These are phyloP conservation scores for Boletus smithii DNA, from an alignment of 1,284 basidiomycete genomes.

Conservation along the genomic window DNA sequence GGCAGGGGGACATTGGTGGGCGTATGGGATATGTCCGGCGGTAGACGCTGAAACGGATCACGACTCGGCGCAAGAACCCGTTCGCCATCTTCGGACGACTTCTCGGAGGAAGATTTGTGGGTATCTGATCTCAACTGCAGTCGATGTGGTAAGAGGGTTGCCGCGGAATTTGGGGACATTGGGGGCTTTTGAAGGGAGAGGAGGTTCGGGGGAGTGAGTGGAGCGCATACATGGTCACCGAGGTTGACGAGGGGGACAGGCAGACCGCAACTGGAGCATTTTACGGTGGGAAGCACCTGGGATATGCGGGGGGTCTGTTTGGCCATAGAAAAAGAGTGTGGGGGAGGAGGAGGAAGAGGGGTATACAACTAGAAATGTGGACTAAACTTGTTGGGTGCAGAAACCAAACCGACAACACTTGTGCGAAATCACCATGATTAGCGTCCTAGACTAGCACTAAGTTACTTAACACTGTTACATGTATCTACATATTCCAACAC, in stretches of 20 bases:
- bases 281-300: constrained; percentile 77
- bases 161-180: constrained; percentile 36
- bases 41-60: constrained; percentile 31
- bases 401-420: not conserved
- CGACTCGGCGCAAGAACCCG: constrained; percentile 13
- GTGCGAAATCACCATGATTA: constrained; percentile 15
- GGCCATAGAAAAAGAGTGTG: constrained; percentile 38
- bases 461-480: constrained; percentile 4
- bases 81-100: constrained; percentile 2
- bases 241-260: constrained; percentile 69
- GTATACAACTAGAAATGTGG: constrained; percentile 26
- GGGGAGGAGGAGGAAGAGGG: constrained; percentile 4
- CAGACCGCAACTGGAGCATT: constrained; percentile 72
- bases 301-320: constrained; percentile 50
- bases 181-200: constrained; percentile 30
- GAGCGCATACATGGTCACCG: constrained; percentile 68
- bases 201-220: constrained; percentile 43
- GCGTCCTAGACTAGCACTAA: not conserved
- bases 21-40: constrained; percentile 9
- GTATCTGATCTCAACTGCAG: constrained; percentile 34
- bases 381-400: constrained; percentile 8
- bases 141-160: constrained; percentile 34
- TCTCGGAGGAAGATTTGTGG: constrained; percentile 8
- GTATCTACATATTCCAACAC: constrained; percentile 13
- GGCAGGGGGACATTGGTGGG: not conserved